Conservation (phyloP, 306 rosid species). For the Cercis canadensis region DNA sequence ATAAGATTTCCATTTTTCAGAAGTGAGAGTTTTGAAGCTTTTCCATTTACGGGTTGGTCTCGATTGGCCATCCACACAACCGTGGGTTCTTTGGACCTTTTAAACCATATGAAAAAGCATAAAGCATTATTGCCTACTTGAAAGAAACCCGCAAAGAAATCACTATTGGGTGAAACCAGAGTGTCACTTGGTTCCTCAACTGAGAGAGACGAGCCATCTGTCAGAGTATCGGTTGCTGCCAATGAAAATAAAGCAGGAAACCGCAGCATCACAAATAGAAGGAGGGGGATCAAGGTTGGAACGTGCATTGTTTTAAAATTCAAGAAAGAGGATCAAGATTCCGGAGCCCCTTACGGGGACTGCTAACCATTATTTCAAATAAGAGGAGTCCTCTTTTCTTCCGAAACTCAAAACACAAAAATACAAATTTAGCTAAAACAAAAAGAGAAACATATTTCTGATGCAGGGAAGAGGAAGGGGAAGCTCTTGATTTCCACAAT, state of each 20-base stretch:
- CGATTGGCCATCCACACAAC: conserved; percentile 73
- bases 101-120: conserved; percentile 59
- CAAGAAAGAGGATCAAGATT: too few relatives aligned
- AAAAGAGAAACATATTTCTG: too few relatives aligned
- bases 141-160: conserved; percentile 57
- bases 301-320: conserved; percentile 40
- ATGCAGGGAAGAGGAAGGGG: too few relatives aligned
- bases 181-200: conserved; percentile 46
- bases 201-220: conserved; percentile 45
- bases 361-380: too few relatives aligned
- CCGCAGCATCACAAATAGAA: conserved; percentile 17
- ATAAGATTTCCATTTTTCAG: too few relatives aligned
- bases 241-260: conserved; percentile 32
- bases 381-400: too few relatives aligned
- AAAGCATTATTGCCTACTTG: conserved; percentile 60
- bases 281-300: conserved; percentile 9
- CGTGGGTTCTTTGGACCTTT: conserved; percentile 39
- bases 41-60: conserved; percentile 55
- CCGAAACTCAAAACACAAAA: too few relatives aligned
- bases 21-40: too few relatives aligned
- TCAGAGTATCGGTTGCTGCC: conserved; percentile 38
- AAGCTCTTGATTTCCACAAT: too few relatives aligned
- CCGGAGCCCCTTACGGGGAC: too few relatives aligned
- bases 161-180: conserved; percentile 47
- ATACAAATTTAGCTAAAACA: too few relatives aligned